These are phyloP conservation scores for Clavariopsis aquatica DNA, from an alignment of 495 filamentous ascomycete genomes.

Conservation along the genomic window DNA sequence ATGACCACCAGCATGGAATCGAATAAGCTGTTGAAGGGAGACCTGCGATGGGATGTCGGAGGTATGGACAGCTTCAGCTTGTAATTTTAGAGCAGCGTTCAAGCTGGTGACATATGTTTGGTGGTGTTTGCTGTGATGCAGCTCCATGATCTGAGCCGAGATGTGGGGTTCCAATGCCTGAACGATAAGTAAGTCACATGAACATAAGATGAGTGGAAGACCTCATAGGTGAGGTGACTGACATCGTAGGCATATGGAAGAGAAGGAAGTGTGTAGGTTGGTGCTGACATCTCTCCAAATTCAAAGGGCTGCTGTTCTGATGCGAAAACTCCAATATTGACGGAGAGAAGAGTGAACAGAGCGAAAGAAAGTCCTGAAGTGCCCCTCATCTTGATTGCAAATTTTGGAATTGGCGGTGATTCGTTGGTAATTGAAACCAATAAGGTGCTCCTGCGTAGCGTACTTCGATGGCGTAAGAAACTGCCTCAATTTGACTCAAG, in stretches of 20 bases:
- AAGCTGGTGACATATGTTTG: slow-evolving; percentile 48
- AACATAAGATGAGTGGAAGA: background rate
- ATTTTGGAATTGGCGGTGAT: background rate
- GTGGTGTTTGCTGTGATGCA: slow-evolving; percentile 49
- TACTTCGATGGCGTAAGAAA: slow-evolving; percentile 8
- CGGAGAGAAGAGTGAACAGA: slow-evolving; percentile 12
- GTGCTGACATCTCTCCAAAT: slow-evolving; percentile 32
- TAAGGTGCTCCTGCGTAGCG: slow-evolving; percentile 19
- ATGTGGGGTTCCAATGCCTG: slow-evolving; percentile 47
- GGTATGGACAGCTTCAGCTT: slow-evolving; percentile 28
- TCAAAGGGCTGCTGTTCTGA: slow-evolving; percentile 29
- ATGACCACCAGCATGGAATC: slow-evolving; percentile 48
- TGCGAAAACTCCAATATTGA: background rate
- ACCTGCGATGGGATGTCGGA: slow-evolving; percentile 38
- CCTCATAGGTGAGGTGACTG: slow-evolving; percentile 8
- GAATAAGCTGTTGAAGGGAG: slow-evolving; percentile 39
- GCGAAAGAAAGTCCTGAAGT: slow-evolving; percentile 7
- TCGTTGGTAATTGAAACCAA: slow-evolving; percentile 7
- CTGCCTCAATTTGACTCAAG: slow-evolving; percentile 27
- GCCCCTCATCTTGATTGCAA: slow-evolving; percentile 12
- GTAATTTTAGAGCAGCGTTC: slow-evolving; percentile 41
- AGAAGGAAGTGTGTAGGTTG: slow-evolving; percentile 33
- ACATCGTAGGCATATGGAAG: slow-evolving; percentile 40
- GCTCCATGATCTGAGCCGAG: slow-evolving; percentile 48
- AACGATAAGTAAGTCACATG: slow-evolving; percentile 3